These are phyloP conservation scores for Calonectria honghensis DNA, from an alignment of 2,329 filamentous ascomycete species.

Conservation along the genomic window DNA sequence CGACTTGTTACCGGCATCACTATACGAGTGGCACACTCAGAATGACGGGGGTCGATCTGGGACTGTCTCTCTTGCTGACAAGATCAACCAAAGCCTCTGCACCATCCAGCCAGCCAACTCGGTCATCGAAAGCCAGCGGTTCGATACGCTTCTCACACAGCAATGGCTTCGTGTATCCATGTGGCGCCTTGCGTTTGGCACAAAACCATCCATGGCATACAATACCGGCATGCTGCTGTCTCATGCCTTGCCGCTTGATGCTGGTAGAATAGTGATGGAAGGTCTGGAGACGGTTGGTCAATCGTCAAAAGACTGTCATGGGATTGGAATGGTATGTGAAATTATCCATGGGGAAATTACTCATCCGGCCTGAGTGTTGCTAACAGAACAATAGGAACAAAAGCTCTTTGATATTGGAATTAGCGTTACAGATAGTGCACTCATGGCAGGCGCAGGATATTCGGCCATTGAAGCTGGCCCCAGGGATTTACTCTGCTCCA, in stretches of 20 bases:
- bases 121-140: constrained; percentile 58
- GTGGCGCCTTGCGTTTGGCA: constrained; percentile 57
- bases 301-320: constrained; percentile 58
- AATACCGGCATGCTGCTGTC: constrained; percentile 49
- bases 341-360: background rate
- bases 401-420: constrained; percentile 59
- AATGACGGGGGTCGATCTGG: constrained; percentile 47
- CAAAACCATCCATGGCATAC: constrained; percentile 50
- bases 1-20: constrained; percentile 53
- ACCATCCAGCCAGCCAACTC: constrained; percentile 54
- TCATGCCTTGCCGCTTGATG: constrained; percentile 54
- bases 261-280: constrained; percentile 56
- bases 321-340: constrained; percentile 56
- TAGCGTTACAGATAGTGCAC: constrained; percentile 55
- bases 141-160: constrained; percentile 59
- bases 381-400: constrained; percentile 54
- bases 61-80: constrained; percentile 50
- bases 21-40: constrained; percentile 58
- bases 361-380: constrained; percentile 4
- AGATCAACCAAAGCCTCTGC: constrained; percentile 55
- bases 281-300: constrained; percentile 52
- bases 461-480: constrained; percentile 55
- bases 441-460: constrained; percentile 45
- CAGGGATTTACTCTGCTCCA: constrained; percentile 54
- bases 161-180: constrained; percentile 58